These are phyloP conservation scores for Moesziomyces sp. DNA, from an alignment of 1,284 basidiomycete species.

Conservation along the genomic window DNA sequence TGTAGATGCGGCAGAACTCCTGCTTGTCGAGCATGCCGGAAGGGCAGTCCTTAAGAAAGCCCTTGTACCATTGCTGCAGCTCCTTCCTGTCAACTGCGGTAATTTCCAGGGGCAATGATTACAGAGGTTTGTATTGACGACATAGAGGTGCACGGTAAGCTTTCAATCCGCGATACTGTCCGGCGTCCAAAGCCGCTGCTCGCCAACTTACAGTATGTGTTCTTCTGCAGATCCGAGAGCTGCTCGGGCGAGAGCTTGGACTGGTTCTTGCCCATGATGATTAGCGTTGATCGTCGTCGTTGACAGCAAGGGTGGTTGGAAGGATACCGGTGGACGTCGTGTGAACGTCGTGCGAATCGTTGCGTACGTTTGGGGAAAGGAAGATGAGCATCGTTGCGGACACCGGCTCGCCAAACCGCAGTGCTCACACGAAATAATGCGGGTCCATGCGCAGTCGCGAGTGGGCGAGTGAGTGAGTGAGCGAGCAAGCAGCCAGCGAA, in stretches of 20 bases:
- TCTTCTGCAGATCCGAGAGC: conserved; percentile 94
- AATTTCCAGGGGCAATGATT: neutral
- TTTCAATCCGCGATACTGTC: conserved; percentile 20
- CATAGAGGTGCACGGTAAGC: neutral
- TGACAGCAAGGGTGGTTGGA: neutral
- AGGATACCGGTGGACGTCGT: neutral
- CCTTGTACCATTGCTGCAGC: conserved; percentile 99
- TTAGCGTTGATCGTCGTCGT: conserved; percentile 1
- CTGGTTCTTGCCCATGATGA: conserved; percentile 88
- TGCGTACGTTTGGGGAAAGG: neutral
- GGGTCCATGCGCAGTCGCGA: too few species aligned
- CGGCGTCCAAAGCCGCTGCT: neutral
- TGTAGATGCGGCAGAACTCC: conserved; percentile 98
- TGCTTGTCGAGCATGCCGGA: conserved; percentile 94
- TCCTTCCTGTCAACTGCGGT: conserved; percentile 96
- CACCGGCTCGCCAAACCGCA: too few species aligned
- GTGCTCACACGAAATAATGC: too few species aligned
- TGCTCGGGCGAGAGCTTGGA: conserved; percentile 95
- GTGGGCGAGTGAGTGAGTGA: too few species aligned
- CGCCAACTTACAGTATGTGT: conserved; percentile 86
- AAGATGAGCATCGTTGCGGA: neutral
- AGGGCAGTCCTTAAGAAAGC: conserved; percentile 98
- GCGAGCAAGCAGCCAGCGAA: too few species aligned
- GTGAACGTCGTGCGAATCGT: too few species aligned
- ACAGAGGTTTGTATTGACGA: too few species aligned